Conservation (phyloP, 1,284 basidiomycete species). For the Microbotryum lychnidis-dioicae region DNA sequence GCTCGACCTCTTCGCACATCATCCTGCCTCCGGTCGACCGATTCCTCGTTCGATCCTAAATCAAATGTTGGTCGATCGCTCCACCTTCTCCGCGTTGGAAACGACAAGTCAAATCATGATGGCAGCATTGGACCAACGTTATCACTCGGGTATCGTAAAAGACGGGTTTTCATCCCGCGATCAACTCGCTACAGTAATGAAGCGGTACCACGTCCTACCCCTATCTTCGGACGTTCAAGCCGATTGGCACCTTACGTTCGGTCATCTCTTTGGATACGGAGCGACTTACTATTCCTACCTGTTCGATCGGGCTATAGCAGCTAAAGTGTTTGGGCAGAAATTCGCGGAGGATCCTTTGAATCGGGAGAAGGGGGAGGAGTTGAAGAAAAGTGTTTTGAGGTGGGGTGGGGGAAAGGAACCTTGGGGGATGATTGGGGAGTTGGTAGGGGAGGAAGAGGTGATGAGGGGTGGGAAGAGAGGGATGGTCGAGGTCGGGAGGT, state of each 20-base stretch:
- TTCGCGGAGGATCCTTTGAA: constrained; percentile 49
- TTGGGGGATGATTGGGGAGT: constrained; percentile 78
- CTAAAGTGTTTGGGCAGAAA: constrained; percentile 71
- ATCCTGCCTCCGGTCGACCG: constrained; percentile 55
- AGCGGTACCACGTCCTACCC: constrained; percentile 67
- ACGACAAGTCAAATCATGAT: constrained; percentile 87
- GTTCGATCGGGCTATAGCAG: constrained; percentile 90
- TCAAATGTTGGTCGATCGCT: constrained; percentile 39
- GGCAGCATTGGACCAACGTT: constrained; percentile 78
- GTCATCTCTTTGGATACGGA: constrained; percentile 91
- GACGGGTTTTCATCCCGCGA: constrained; percentile 61
- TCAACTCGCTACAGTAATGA: constrained; percentile 51
- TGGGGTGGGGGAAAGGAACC: constrained; percentile 87
- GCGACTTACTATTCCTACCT: constrained; percentile 97
- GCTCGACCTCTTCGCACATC: constrained; percentile 64
- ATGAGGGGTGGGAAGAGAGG: constrained; percentile 63
- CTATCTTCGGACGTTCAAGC: constrained; percentile 59
- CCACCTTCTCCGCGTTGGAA: constrained; percentile 50
- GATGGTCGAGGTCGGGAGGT: constrained; percentile 80
- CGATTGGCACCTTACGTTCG: constrained; percentile 90
- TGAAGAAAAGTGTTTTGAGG: constrained; percentile 64
- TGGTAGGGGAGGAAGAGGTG: constrained; percentile 59
- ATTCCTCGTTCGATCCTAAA: constrained; percentile 55
- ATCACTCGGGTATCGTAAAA: constrained; percentile 58
- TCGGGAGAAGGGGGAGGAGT: constrained; percentile 57